Conservation (phyloP, 768 basidiomycete species). For the Suillus hirtellus region DNA sequence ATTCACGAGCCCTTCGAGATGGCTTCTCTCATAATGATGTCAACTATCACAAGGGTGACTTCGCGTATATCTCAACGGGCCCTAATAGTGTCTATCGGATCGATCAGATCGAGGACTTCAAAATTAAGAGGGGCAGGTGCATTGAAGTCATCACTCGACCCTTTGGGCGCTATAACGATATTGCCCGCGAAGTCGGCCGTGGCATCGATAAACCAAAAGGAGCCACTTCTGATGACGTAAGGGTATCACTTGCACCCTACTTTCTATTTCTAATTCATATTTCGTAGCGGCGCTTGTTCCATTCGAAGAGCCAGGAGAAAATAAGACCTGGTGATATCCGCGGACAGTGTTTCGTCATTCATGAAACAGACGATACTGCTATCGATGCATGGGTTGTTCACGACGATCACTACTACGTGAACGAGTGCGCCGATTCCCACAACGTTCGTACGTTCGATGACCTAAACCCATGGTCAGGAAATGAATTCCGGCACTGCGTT, state of each 20-base stretch:
- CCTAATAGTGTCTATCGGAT: slow-evolving; percentile 42
- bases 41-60: slow-evolving; percentile 60
- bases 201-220: slow-evolving; percentile 16
- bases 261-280: slow-evolving; percentile 12
- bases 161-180: slow-evolving; percentile 49
- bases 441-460: slow-evolving; percentile 23
- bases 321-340: slow-evolving; percentile 43
- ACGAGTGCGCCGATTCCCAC: slow-evolving; percentile 30
- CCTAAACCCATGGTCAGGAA: slow-evolving; percentile 26
- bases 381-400: slow-evolving; percentile 44
- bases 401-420: slow-evolving; percentile 61
- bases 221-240: slow-evolving; percentile 45
- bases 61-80: slow-evolving; percentile 51
- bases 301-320: slow-evolving; percentile 30
- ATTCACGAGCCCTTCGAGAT: slow-evolving; percentile 30
- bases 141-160: slow-evolving; percentile 38
- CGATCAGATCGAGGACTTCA: slow-evolving; percentile 53
- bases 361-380: slow-evolving; percentile 33
- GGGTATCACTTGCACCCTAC: slow-evolving; percentile 14
- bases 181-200: slow-evolving; percentile 25
- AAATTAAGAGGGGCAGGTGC: slow-evolving; percentile 20
- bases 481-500: slow-evolving; percentile 38
- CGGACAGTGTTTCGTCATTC: slow-evolving; percentile 54
- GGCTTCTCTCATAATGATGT: slow-evolving; percentile 44
- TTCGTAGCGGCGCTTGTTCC: slow-evolving; percentile 41